Evolutionary conservation across 2,329 filamentous ascomycete genomes (phyloP).

Genomic region (Fusarium odoratissimum): DNA sequence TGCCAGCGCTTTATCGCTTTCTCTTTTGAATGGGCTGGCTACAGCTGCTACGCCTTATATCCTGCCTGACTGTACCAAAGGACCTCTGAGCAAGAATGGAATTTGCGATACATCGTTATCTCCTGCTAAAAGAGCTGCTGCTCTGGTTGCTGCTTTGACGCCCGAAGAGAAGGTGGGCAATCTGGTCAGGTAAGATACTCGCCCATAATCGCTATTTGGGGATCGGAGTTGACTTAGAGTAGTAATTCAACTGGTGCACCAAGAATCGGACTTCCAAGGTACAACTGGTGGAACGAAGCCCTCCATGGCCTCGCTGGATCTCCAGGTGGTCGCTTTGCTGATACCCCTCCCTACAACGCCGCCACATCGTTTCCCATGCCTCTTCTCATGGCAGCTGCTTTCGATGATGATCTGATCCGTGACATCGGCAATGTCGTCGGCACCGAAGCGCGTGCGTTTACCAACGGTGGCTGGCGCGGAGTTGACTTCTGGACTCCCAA

Average conservation of each 20-base stretch:
- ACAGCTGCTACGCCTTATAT: not conserved
- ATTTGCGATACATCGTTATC: not conserved
- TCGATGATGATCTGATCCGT: not conserved
- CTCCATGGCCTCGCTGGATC: not conserved
- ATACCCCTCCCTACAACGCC: not conserved
- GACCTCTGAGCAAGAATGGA: not conserved
- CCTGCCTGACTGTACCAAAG: not conserved
- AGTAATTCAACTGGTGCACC: constrained; percentile 12
- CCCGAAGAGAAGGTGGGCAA: not conserved
- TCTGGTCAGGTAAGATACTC: not conserved
- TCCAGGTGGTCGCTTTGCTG: not conserved
- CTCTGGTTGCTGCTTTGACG: not conserved
- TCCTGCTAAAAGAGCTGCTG: not conserved
- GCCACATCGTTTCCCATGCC: constrained; percentile 10
- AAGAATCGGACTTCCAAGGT: not conserved
- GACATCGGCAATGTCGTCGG: not conserved
- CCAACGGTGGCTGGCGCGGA: not conserved
- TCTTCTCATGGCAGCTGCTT: not conserved
- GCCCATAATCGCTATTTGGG: accelerated
- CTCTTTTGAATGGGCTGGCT: not conserved
- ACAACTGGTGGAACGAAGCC: constrained; percentile 24
- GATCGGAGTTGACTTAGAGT: accelerated
- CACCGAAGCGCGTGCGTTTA: constrained; percentile 1
- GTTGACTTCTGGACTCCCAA: constrained; percentile 10
- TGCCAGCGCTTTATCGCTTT: not conserved